Conservation (phyloP, 2,329 filamentous ascomycete species). For the Colletotrichum simmondsii region DNA sequence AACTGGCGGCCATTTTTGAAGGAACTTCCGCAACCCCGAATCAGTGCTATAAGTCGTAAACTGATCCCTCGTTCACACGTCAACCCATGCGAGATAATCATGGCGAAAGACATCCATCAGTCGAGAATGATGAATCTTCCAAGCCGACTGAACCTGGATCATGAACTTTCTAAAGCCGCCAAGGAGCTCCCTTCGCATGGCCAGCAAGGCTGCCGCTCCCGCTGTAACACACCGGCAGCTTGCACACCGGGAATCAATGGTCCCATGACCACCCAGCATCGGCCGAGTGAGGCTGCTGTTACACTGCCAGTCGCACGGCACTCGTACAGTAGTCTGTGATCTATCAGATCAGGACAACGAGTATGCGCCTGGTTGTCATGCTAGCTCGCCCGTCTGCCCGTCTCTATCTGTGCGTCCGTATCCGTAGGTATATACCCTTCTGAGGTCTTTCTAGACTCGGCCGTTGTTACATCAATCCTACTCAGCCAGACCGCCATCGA, state of each 20-base stretch:
- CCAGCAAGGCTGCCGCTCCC: not conserved
- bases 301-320: conserved; percentile 11
- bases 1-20: not conserved
- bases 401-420: not conserved
- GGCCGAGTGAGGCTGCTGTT: conserved; percentile 13
- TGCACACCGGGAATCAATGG: conserved; percentile 14
- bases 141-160: not conserved
- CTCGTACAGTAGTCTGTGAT: not conserved
- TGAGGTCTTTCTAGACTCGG: not conserved
- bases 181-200: not conserved
- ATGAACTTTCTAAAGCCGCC: not conserved
- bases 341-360: conserved; percentile 1
- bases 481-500: not conserved
- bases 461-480: not conserved
- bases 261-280: conserved; percentile 24
- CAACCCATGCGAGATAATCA: conserved; percentile 1
- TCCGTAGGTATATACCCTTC: not conserved
- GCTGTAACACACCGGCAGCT: conserved; percentile 8
- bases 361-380: not conserved
- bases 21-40: not conserved
- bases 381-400: not conserved
- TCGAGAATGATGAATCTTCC: conserved; percentile 22
- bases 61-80: conserved; percentile 5
- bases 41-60: conserved; percentile 3
- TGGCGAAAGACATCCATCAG: conserved; percentile 2